Evolutionary conservation across 2,329 filamentous ascomycete genomes (phyloP).

Genomic region (Epichloe amarillans): DNA sequence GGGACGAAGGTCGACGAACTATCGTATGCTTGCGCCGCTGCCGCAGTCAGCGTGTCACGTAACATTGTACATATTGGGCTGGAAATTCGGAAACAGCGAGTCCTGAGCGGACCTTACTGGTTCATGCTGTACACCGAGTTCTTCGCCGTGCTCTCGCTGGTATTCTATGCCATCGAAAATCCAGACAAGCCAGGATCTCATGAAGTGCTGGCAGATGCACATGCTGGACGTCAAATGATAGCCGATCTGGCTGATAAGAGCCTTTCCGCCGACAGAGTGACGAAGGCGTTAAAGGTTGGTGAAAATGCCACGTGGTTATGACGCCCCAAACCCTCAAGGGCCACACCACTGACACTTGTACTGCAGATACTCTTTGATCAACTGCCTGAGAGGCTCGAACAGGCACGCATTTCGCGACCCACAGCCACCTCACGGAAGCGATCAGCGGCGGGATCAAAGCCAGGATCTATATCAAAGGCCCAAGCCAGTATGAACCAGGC

Average conservation of each 20-base stretch:
- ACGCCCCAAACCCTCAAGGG: background rate
- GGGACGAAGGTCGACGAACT: slow-evolving; percentile 55
- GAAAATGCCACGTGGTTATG: background rate
- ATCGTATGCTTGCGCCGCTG: slow-evolving; percentile 60
- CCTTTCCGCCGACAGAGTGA: slow-evolving; percentile 79
- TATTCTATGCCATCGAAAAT: slow-evolving; percentile 73
- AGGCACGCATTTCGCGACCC: slow-evolving; percentile 21
- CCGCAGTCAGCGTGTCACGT: slow-evolving; percentile 46
- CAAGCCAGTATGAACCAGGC: slow-evolving; percentile 18
- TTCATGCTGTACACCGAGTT: slow-evolving; percentile 77
- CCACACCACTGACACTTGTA: slow-evolving; percentile 3
- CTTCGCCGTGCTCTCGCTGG: slow-evolving; percentile 64
- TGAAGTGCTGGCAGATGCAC: slow-evolving; percentile 75
- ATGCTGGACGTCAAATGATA: slow-evolving; percentile 72
- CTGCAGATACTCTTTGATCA: slow-evolving; percentile 67
- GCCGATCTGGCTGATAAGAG: slow-evolving; percentile 68
- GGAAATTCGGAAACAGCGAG: slow-evolving; percentile 61
- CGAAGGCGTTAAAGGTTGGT: slow-evolving; percentile 60
- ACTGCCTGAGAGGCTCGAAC: slow-evolving; percentile 59
- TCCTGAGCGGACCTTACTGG: slow-evolving; percentile 75
- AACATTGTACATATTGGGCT: slow-evolving; percentile 72
- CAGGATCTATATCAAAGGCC: slow-evolving; percentile 19
- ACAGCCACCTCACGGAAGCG: slow-evolving; percentile 39
- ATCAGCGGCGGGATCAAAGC: slow-evolving; percentile 31
- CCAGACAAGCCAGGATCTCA: slow-evolving; percentile 59